Evolutionary conservation across 2,329 filamentous ascomycete species (phyloP).

Genomic region (Ceratocystis destructans): DNA sequence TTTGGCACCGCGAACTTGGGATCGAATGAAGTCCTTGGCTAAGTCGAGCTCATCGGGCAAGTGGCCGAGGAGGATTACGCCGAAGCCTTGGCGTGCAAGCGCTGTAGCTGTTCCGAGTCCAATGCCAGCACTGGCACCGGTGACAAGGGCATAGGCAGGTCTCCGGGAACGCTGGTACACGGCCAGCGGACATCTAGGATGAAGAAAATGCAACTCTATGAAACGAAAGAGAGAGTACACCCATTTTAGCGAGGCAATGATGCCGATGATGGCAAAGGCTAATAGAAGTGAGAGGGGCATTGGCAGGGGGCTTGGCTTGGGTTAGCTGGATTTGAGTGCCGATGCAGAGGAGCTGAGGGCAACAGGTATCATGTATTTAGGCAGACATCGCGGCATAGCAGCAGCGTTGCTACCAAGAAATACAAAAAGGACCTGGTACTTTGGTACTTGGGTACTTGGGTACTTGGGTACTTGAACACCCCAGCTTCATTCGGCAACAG

Average conservation of each 20-base stretch:
- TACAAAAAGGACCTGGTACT: neutral
- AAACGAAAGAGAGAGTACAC: constrained; percentile 15
- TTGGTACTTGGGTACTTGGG: neutral
- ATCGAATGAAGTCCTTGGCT: neutral
- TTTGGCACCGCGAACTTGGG: neutral
- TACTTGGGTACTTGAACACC: neutral
- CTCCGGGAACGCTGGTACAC: constrained; percentile 22
- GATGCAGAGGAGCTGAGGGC: neutral
- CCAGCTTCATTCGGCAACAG: too few species aligned
- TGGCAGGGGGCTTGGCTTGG: too few species aligned
- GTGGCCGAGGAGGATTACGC: constrained; percentile 24
- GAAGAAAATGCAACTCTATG: neutral
- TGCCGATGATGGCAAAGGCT: neutral
- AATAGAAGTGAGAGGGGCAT: neutral
- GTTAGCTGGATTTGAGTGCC: neutral
- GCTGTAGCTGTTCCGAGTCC: constrained; percentile 26
- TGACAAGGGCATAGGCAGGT: constrained; percentile 26
- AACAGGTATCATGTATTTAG: too few species aligned
- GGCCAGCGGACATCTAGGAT: neutral
- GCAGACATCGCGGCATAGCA: too few species aligned
- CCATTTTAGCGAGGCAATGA: neutral
- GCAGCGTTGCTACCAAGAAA: neutral
- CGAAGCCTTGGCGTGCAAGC: constrained; percentile 26
- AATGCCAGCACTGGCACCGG: constrained; percentile 27
- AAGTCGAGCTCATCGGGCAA: neutral